A percentile compares a stretch with the other conserved stretches of the same genome.
Conservation (phyloP, 257 asterid species). For the Solanum tarijense region DNA sequence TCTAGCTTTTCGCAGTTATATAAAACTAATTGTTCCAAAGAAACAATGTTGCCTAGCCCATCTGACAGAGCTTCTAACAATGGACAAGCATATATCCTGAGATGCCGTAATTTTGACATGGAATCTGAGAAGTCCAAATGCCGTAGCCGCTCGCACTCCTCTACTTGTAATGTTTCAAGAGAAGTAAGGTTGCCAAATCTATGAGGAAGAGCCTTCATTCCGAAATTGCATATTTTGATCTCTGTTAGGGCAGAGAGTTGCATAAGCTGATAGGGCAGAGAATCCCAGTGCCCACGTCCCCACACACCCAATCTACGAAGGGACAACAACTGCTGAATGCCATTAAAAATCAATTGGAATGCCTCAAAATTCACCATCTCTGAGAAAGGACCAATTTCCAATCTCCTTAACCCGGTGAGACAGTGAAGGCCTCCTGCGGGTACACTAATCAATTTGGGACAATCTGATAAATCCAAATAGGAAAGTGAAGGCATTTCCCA, state of each 20-base stretch:
- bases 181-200: constrained; percentile 7
- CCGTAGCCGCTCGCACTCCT: neutral
- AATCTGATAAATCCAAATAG: rapidly evolving
- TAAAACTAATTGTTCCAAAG: neutral
- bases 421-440: neutral
- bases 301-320: rapidly evolving
- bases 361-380: neutral
- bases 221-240: neutral
- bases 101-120: neutral
- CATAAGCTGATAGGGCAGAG: too few species aligned
- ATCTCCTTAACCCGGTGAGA: neutral
- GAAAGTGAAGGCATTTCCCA: neutral
- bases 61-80: neutral
- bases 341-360: neutral
- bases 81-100: rapidly evolving
- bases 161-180: rapidly evolving
- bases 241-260: too few species aligned
- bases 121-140: neutral
- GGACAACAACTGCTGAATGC: neutral
- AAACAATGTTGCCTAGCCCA: neutral
- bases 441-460: neutral
- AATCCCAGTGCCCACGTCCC: neutral
- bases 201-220: constrained; percentile 13
- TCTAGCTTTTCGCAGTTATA: neutral
- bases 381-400: neutral